A percentile compares a stretch with the other conserved stretches of the same genome.
These are phyloP conservation scores for Juncus effusus DNA, from an alignment of 176 grass and related monocot genomes.

Conservation along the genomic window DNA sequence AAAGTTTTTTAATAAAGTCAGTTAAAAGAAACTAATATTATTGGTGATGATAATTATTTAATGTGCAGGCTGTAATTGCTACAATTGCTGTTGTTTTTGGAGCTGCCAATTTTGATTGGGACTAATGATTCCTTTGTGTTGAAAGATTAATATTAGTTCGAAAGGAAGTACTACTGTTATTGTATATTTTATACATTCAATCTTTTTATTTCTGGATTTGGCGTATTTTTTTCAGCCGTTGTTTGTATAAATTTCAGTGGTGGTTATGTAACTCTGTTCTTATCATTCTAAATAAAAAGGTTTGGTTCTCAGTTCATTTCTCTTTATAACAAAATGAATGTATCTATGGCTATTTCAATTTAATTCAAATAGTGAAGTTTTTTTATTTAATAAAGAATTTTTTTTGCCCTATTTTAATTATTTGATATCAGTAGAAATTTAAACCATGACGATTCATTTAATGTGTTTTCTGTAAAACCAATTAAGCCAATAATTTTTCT, in stretches of 20 bases:
- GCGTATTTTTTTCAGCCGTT: neutral
- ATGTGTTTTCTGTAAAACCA: no score
- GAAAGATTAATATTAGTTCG: constrained; percentile 6
- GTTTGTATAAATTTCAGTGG: no score
- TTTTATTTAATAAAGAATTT: no score
- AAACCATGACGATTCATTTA: no score
- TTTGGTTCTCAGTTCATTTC: neutral
- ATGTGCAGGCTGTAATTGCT: constrained; percentile 55
- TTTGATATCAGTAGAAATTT: no score
- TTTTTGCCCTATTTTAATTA: no score
- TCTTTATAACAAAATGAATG: neutral
- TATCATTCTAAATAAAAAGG: no score
- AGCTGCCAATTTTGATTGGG: constrained; percentile 46
- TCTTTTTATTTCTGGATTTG: neutral
- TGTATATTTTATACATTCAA: constrained; percentile 42
- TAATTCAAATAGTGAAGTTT: no score
- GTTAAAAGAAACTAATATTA: neutral
- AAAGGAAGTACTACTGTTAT: constrained; percentile 3
- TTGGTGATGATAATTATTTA: constrained; percentile 15
- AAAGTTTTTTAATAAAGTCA: neutral
- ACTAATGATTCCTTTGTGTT: constrained; percentile 36
- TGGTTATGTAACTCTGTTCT: no score
- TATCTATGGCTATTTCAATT: no score
- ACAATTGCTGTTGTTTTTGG: constrained; percentile 60
- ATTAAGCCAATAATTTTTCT: no score